phyloP scores from a whole-genome alignment of 352 stramenopile species.

The Phytophthora aleatoria region DNA sequence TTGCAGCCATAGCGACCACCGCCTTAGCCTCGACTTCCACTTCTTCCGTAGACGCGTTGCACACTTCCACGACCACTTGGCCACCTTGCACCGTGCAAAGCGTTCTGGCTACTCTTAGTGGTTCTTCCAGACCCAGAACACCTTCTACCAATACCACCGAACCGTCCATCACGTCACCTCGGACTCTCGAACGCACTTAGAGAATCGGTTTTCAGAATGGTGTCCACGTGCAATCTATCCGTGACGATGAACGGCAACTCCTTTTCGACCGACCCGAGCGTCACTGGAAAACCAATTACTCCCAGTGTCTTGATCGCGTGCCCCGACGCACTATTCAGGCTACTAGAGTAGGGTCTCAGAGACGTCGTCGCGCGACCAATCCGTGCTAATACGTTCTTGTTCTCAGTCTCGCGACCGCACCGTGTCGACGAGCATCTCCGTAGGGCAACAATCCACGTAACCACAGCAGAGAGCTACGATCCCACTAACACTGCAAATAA shows the following conservation, averaged over 20 bases:
- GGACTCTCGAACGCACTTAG: not conserved
- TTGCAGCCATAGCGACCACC: too few species aligned
- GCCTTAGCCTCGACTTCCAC: not conserved
- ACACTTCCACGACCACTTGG: not conserved
- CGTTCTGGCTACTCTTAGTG: not conserved
- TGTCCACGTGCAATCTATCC: not conserved
- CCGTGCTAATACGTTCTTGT: too few species aligned
- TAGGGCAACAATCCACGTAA: too few species aligned
- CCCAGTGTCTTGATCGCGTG: not conserved
- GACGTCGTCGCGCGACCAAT: slow-evolving; percentile 37
- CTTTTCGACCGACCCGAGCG: not conserved
- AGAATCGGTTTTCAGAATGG: not conserved
- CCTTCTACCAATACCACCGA: not conserved
- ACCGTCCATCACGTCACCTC: not conserved
- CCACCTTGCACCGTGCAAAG: not conserved
- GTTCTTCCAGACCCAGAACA: not conserved
- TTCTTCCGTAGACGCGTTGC: slow-evolving; percentile 6
- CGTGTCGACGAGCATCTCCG: too few species aligned
- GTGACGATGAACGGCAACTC: not conserved
- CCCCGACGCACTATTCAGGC: not conserved
- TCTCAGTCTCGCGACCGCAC: too few species aligned
- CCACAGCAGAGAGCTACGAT: too few species aligned
- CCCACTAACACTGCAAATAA: too few species aligned
- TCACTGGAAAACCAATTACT: not conserved
- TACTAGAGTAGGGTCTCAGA: not conserved